phyloP scores from a whole-genome alignment of 2,329 filamentous ascomycete species.

The Aureobasidium subglaciale region DNA sequence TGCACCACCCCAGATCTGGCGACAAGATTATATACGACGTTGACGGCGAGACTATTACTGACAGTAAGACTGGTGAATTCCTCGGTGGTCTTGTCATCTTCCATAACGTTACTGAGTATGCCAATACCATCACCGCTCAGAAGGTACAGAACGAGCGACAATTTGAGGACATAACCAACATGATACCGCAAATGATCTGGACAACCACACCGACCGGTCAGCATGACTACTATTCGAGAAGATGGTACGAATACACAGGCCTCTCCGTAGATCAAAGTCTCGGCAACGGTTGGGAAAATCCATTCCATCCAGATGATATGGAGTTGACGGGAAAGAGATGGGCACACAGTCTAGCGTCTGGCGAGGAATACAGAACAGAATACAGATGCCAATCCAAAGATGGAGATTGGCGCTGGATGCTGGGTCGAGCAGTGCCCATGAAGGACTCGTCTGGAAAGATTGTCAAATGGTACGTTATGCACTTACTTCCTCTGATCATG shows the following conservation, averaged over 20 bases:
- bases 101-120: slow-evolving; percentile 65
- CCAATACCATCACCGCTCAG: slow-evolving; percentile 61
- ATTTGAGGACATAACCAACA: slow-evolving; percentile 70
- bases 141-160: slow-evolving; percentile 64
- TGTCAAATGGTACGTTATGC: slow-evolving; percentile 53
- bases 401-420: slow-evolving; percentile 72
- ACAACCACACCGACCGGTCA: slow-evolving; percentile 59
- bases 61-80: slow-evolving; percentile 63
- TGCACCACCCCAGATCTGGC: slow-evolving; percentile 49
- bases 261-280: slow-evolving; percentile 55
- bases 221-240: slow-evolving; percentile 66
- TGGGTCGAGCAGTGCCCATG: slow-evolving; percentile 64
- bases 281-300: slow-evolving; percentile 54
- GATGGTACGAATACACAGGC: slow-evolving; percentile 78
- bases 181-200: slow-evolving; percentile 56
- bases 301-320: slow-evolving; percentile 67
- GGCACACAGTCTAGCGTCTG: slow-evolving; percentile 57
- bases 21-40: slow-evolving; percentile 56
- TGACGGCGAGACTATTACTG: slow-evolving; percentile 59
- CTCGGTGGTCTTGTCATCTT: slow-evolving; percentile 65
- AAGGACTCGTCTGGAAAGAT: slow-evolving; percentile 60
- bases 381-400: slow-evolving; percentile 61
- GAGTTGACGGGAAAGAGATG: slow-evolving; percentile 49
- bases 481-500: no score
- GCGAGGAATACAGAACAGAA: slow-evolving; percentile 62